These are phyloP conservation scores for Flammula alnicola DNA, from an alignment of 1,284 basidiomycete species.

Conservation along the genomic window DNA sequence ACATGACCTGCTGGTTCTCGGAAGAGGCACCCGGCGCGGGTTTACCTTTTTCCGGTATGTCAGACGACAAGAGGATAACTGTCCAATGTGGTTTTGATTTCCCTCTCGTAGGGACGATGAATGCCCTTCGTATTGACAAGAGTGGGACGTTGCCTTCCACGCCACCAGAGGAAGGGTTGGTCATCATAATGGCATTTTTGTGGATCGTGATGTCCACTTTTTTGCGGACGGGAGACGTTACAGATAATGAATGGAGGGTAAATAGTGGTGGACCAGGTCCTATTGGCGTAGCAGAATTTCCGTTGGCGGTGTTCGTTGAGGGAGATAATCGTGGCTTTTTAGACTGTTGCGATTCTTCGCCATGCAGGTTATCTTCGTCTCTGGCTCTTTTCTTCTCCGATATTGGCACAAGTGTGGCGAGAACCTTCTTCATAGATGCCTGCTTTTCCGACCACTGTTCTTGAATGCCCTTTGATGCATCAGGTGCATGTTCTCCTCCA, in stretches of 20 bases:
- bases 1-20: slow-evolving; percentile 56
- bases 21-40: slow-evolving; percentile 30
- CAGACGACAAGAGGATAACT: slow-evolving; percentile 58
- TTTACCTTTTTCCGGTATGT: slow-evolving; percentile 47
- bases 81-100: slow-evolving; percentile 72
- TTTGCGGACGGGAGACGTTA: slow-evolving; percentile 70
- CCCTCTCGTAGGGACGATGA: slow-evolving; percentile 69
- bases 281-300: slow-evolving; percentile 7
- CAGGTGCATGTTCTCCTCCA: slow-evolving; percentile 22
- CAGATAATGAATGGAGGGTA: slow-evolving; percentile 62
- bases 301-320: slow-evolving; percentile 1
- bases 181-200: slow-evolving; percentile 50
- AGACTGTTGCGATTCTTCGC: slow-evolving; percentile 4
- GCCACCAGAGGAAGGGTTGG: slow-evolving; percentile 47
- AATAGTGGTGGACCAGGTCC: slow-evolving; percentile 44
- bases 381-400: slow-evolving; percentile 23
- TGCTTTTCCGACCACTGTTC: slow-evolving; percentile 30
- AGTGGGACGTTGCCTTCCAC: slow-evolving; percentile 54
- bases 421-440: slow-evolving; percentile 11
- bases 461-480: slow-evolving; percentile 22
- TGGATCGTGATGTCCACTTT: slow-evolving; percentile 67
- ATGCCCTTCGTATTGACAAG: slow-evolving; percentile 53
- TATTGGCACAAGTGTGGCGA: slow-evolving; percentile 18
- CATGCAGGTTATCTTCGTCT: slow-evolving; percentile 14
- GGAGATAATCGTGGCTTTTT: slow-evolving; percentile 19